These are phyloP conservation scores for Cicer bijugum DNA, from an alignment of 306 rosid genomes.

Conservation along the genomic window DNA sequence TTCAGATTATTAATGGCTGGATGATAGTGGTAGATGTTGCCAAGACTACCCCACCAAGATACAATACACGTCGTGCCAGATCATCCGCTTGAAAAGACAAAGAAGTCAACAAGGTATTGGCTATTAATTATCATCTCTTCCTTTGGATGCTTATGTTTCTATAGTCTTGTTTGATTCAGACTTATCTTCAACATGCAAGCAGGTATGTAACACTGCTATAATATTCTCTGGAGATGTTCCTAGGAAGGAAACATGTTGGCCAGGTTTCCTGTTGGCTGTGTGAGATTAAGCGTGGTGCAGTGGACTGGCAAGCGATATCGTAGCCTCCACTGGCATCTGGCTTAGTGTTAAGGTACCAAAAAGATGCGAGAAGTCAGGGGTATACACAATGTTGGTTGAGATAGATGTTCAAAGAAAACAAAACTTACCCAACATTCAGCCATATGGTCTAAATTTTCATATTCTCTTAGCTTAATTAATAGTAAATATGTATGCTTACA, in stretches of 20 bases:
- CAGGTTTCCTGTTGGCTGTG: conserved; percentile 5
- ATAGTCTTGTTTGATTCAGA: background rate
- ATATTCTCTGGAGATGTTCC: conserved; percentile 5
- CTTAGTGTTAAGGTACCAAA: conserved; percentile 11
- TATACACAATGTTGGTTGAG: conserved; percentile 26
- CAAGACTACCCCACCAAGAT: conserved; percentile 61
- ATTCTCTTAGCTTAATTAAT: conserved; percentile 1
- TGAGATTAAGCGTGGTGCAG: conserved; percentile 17
- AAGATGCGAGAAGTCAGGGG: background rate
- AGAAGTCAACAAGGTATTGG: conserved; percentile 19
- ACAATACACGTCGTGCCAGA: conserved; percentile 48
- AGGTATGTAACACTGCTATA: conserved; percentile 21
- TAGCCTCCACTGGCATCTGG: background rate
- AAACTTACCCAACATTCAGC: background rate
- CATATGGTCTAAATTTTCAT: background rate
- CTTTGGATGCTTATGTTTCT: conserved; percentile 6
- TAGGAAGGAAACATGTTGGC: conserved; percentile 9
- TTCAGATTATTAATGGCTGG: conserved; percentile 93
- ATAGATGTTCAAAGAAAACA: conserved; percentile 27
- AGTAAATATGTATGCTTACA: background rate
- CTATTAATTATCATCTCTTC: conserved; percentile 13
- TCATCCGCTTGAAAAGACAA: conserved; percentile 39
- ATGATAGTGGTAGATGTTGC: conserved; percentile 95
- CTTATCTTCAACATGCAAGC: conserved; percentile 1
- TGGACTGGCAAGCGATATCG: background rate